A percentile compares a stretch with the other conserved stretches of the same genome.
phyloP scores from a whole-genome alignment of 208 protist genomes.

The Trypanosoma caninum region DNA sequence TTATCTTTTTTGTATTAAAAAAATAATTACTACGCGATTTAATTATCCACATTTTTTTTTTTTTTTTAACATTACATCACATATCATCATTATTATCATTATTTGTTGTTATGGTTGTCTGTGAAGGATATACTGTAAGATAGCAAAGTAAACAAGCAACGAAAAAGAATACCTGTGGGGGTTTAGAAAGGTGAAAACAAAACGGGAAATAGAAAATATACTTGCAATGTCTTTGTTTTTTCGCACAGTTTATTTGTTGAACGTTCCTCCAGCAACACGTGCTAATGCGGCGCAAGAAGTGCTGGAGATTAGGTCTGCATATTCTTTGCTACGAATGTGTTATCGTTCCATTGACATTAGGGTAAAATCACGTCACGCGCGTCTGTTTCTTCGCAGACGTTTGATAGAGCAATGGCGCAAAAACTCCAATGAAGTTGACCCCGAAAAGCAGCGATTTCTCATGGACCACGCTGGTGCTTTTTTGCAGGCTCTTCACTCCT shows the following conservation, averaged over 20 bases:
- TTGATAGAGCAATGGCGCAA: constrained; percentile 76
- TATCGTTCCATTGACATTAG: constrained; percentile 89
- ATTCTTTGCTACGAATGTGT: constrained; percentile 86
- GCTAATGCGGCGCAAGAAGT: constrained; percentile 83
- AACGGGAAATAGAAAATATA: background rate
- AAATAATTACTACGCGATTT: too few species aligned
- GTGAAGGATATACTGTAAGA: too few species aligned
- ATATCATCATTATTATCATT: too few species aligned
- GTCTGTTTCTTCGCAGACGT: constrained; percentile 78
- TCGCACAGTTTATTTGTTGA: constrained; percentile 3
- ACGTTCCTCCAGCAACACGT: constrained; percentile 9
- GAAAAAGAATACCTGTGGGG: background rate
- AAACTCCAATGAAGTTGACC: constrained; percentile 67
- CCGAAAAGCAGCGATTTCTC: constrained; percentile 82
- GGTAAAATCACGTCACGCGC: constrained; percentile 83
- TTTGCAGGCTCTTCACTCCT: constrained; percentile 81
- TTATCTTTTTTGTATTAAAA: background rate
- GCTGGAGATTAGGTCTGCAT: constrained; percentile 72
- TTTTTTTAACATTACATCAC: background rate
- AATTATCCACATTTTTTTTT: background rate
- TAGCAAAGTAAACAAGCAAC: too few species aligned
- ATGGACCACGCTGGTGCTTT: constrained; percentile 88
- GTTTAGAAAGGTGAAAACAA: too few species aligned
- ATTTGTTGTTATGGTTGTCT: too few species aligned
- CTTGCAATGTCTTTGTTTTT: constrained; percentile 29